These are phyloP conservation scores for Pontederia crassipes DNA, from an alignment of 176 grass and related monocot species.

Conservation along the genomic window DNA sequence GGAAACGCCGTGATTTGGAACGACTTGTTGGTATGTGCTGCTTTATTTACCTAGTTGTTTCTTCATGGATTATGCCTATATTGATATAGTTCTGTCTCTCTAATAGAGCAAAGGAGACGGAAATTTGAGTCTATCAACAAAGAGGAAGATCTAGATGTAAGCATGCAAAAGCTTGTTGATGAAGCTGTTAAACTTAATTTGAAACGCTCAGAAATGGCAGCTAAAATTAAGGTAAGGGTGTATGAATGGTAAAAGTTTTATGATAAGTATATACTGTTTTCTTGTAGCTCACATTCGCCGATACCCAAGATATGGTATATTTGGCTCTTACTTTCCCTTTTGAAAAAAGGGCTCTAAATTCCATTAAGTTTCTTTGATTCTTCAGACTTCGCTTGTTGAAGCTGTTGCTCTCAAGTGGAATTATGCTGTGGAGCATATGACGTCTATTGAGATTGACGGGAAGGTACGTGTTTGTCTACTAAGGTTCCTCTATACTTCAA, in stretches of 20 bases:
- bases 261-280: neutral
- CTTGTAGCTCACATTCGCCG: neutral
- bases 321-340: neutral
- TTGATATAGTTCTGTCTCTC: conserved; percentile 22
- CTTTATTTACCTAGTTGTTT: neutral
- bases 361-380: conserved; percentile 16
- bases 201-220: conserved; percentile 39
- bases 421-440: conserved; percentile 53
- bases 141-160: conserved; percentile 68
- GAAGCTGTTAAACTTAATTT: conserved; percentile 48
- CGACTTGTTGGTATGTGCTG: conserved; percentile 45
- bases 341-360: neutral
- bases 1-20: conserved; percentile 36
- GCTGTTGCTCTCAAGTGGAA: conserved; percentile 82
- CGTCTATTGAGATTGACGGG: conserved; percentile 53
- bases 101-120: conserved; percentile 35
- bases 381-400: conserved; percentile 55
- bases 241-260: neutral
- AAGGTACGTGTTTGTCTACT: conserved; percentile 38
- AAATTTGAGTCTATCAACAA: conserved; percentile 42
- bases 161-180: conserved; percentile 60
- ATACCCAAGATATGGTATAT: neutral
- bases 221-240: conserved; percentile 59
- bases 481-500: neutral
- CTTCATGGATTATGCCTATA: conserved; percentile 1